phyloP scores from a whole-genome alignment of 2,329 filamentous ascomycete genomes.

The Curvularia sp. region DNA sequence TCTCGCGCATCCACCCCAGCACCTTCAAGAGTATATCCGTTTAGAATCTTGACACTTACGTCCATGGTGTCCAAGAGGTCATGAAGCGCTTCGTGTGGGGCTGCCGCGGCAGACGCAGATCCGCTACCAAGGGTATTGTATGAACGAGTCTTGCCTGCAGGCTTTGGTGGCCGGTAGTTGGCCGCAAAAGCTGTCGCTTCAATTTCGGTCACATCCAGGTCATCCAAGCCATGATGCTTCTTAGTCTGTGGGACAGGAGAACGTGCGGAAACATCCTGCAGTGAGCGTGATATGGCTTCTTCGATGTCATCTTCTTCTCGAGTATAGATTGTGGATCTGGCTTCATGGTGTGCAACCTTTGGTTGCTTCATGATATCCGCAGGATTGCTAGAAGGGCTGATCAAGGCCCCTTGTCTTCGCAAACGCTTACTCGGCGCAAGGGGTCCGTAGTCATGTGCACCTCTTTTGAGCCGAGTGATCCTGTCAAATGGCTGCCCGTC shows the following conservation, averaged over 20 bases:
- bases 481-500: constrained; percentile 5
- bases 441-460: background rate
- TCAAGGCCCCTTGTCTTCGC: background rate
- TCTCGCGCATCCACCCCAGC: background rate
- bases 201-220: constrained; percentile 4
- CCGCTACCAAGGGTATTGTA: constrained; percentile 5
- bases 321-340: background rate
- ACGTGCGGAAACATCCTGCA: background rate
- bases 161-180: background rate
- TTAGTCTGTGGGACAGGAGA: background rate
- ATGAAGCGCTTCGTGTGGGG: constrained; percentile 1
- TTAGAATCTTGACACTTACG: background rate
- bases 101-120: constrained; percentile 1
- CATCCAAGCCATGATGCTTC: background rate
- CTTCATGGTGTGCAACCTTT: background rate
- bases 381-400: background rate
- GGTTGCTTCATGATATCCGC: background rate
- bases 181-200: constrained; percentile 5
- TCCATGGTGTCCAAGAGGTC: constrained; percentile 3
- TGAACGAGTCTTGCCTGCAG: background rate
- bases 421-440: background rate
- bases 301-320: constrained; percentile 10
- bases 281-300: constrained; percentile 13
- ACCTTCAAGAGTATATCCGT: background rate
- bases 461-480: background rate